Evolutionary conservation across 306 rosid species (phyloP), one percentile per base, ranked within the genome.

Genomic region (Cercis canadensis): DNA sequence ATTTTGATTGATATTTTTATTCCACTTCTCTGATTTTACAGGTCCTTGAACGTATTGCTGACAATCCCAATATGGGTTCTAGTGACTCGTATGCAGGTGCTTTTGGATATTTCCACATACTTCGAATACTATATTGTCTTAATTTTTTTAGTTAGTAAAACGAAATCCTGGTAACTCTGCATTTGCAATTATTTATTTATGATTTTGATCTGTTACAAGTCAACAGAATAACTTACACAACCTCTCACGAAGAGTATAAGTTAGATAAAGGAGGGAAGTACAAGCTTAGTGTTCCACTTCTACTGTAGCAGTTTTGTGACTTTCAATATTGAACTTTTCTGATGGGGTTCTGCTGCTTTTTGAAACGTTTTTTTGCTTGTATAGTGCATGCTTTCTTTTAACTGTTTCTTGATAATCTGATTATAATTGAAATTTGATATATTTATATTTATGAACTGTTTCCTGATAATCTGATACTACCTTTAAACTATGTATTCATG

Each of bases 61-160:
- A 90, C 97, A 72, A 84, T 34, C 67, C 97, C 97, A 70, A 81
- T 90, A 51, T 90, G 97, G 97, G 97, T 90, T 75, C 82, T 90
- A 12, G 97, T 90, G 77, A 90, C 97, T 71, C 96, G 97, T 39
- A 90, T 90, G 97, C 97, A 90, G 97, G 97, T 87, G 69, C 54
- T 5, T 75, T 75, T 17, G 32, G 46, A 65, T 51, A 40, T 36
- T 68, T 57, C 29, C 41, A 14, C 12, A 50, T 44, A 5, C 17
- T 68, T 55, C 24, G 45, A 8, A 40, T 9, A 37, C 21, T 57
- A 29, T 57, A 44, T 69, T 65, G 21, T 19, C 57, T 45, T 36
- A 29, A 19, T 32, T 50, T 63, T 47, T 52, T 18, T 16, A 5
- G 54, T 41, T 62, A 64, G 67, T 72, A 55, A 52, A 75, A 17